Conservation (phyloP, 805 yeast genomes). For the Candida pini region DNA sequence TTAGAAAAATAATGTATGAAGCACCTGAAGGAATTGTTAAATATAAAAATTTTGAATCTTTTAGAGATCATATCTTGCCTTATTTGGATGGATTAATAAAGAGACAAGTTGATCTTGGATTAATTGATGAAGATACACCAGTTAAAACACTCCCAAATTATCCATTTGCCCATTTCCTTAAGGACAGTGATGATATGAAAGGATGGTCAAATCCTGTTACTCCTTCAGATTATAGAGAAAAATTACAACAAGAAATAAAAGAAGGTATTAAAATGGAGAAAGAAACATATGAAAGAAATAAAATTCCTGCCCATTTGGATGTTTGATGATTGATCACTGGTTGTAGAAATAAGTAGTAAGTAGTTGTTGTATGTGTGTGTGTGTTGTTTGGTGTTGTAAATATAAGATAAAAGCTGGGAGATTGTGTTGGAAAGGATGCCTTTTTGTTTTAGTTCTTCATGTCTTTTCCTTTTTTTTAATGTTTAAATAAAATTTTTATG, state of each 20-base stretch:
- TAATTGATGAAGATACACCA: constrained; percentile 51
- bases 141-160: constrained; percentile 53
- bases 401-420: too few relatives aligned
- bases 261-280: constrained; percentile 19
- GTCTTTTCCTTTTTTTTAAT: too few relatives aligned
- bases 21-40: constrained; percentile 61
- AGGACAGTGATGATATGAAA: constrained; percentile 29
- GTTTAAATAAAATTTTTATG: too few relatives aligned
- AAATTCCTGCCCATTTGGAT: too few relatives aligned
- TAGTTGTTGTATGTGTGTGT: too few relatives aligned
- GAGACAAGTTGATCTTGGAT: constrained; percentile 51
- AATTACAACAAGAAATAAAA: constrained; percentile 20
- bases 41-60: constrained; percentile 55
- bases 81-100: constrained; percentile 53
- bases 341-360: too few relatives aligned
- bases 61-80: constrained; percentile 53
- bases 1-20: constrained; percentile 57
- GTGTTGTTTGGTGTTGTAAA: too few relatives aligned
- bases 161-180: constrained; percentile 56
- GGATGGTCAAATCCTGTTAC: constrained; percentile 38
- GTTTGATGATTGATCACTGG: too few relatives aligned
- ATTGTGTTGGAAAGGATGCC: too few relatives aligned
- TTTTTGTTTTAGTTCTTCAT: too few relatives aligned
- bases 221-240: constrained; percentile 20
- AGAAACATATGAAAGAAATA: constrained; percentile 15